Percentiles rank a stretch among this genome's conserved stretches.
These are phyloP conservation scores for Dictyostelium citrinum DNA, from an alignment of 78 protist species.

Conservation along the genomic window DNA sequence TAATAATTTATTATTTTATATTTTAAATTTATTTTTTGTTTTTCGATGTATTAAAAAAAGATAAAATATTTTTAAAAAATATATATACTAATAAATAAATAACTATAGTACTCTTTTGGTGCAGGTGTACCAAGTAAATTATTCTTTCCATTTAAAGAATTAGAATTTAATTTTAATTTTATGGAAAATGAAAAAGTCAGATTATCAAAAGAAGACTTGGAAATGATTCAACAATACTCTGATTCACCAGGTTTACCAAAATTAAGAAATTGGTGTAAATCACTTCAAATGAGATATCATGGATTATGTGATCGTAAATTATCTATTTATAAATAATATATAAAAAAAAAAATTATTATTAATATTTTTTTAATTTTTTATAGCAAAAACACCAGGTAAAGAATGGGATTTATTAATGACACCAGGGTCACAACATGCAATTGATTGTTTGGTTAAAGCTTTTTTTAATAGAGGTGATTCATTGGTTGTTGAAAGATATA, in stretches of 20 bases:
- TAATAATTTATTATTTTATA: background rate
- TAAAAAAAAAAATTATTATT: background rate
- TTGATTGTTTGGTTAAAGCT: background rate
- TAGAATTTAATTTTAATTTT: background rate
- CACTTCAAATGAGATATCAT: constrained; percentile 16
- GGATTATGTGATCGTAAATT: background rate
- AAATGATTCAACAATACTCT: constrained; percentile 8
- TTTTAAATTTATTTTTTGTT: background rate
- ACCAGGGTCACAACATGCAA: constrained; percentile 59
- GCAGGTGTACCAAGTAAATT: background rate
- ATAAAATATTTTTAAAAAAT: no score
- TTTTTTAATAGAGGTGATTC: constrained; percentile 40
- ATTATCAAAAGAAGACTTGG: background rate
- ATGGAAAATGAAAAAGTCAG: background rate
- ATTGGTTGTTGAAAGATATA: constrained; percentile 20
- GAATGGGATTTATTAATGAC: constrained; percentile 54
- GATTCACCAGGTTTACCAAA: constrained; percentile 15
- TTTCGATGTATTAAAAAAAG: no score
- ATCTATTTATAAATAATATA: background rate
- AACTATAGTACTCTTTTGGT: background rate
- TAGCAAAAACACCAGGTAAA: background rate
- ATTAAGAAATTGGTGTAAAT: background rate
- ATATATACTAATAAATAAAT: background rate
- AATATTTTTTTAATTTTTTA: background rate
- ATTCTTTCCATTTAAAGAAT: background rate